Percentiles rank a stretch among this genome's conserved stretches.
phyloP scores from a whole-genome alignment of 2,329 filamentous ascomycete genomes.

The Ascochyta fabae region DNA sequence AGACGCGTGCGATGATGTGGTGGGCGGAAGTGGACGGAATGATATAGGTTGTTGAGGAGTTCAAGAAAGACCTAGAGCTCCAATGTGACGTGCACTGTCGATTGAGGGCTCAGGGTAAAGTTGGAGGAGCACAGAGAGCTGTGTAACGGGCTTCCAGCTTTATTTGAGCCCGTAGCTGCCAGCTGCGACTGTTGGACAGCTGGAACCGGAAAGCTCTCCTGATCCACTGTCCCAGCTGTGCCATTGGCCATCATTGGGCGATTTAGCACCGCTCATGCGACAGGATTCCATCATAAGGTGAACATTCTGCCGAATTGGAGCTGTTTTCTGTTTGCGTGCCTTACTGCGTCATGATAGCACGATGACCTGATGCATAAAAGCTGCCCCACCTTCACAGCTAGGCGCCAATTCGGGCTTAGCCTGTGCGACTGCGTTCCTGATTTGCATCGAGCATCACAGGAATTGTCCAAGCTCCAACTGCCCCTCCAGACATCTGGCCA shows the following conservation, averaged over 20 bases:
- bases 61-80: neutral
- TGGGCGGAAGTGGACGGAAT: conserved; percentile 10
- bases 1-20: conserved; percentile 15
- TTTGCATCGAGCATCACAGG: neutral
- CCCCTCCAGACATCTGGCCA: conserved; percentile 7
- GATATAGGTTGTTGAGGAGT: conserved; percentile 9
- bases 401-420: neutral
- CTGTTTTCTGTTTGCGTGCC: conserved; percentile 15
- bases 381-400: neutral
- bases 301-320: conserved; percentile 24
- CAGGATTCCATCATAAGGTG: conserved; percentile 29
- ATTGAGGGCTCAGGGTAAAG: conserved; percentile 4
- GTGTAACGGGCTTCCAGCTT: conserved; percentile 14
- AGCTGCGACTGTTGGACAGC: conserved; percentile 10
- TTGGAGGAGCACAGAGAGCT: conserved; percentile 1
- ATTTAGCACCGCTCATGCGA: conserved; percentile 14
- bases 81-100: neutral
- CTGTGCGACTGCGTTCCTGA: conserved; percentile 1
- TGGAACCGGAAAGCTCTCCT: conserved; percentile 22
- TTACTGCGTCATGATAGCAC: conserved; percentile 18
- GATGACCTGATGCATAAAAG: conserved; percentile 14
- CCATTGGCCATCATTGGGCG: conserved; percentile 20
- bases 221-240: conserved; percentile 16
- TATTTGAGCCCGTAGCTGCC: conserved; percentile 11
- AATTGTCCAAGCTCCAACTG: conserved; percentile 6